A percentile compares a stretch with the other conserved stretches of the same genome.
Evolutionary conservation across 495 filamentous ascomycete genomes (phyloP).

Genomic region (Pseudotulostoma volvatum): DNA sequence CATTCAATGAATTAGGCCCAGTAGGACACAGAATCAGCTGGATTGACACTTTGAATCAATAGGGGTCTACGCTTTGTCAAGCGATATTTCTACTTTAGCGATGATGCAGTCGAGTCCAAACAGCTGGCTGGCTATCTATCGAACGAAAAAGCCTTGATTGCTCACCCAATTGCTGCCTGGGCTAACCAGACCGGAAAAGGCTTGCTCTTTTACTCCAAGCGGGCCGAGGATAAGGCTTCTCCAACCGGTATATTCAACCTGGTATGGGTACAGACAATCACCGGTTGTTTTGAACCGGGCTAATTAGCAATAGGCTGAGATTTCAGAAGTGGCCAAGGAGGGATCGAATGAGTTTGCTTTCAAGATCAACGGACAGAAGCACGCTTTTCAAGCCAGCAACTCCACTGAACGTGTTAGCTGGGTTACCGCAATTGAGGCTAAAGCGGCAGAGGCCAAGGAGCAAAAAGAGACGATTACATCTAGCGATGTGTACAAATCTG

Average conservation of each 20-base stretch:
- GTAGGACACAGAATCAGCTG: no score
- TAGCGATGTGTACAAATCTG: conserved; percentile 64
- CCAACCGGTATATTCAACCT: conserved; percentile 74
- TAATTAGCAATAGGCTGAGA: conserved; percentile 67
- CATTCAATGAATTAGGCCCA: no score
- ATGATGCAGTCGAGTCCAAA: conserved; percentile 62
- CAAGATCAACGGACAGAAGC: conserved; percentile 72
- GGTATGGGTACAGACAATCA: conserved; percentile 41
- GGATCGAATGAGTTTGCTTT: conserved; percentile 68
- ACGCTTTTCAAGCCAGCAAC: conserved; percentile 65
- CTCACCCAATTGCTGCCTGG: conserved; percentile 71
- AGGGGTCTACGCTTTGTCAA: conserved; percentile 53
- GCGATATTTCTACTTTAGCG: conserved; percentile 87
- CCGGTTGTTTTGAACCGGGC: no score
- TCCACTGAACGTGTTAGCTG: conserved; percentile 76
- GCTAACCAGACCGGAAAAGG: conserved; percentile 89
- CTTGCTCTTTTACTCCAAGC: conserved; percentile 83
- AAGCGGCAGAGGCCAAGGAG: conserved; percentile 63
- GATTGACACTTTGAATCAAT: conserved; percentile 1
- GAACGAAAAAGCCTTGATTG: conserved; percentile 65
- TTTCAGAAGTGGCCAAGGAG: conserved; percentile 59
- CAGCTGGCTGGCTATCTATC: conserved; percentile 58
- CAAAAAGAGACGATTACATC: conserved; percentile 48
- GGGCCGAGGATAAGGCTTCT: conserved; percentile 58
- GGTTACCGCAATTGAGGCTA: conserved; percentile 60